Conservation (phyloP, 1,139 yeast species). For the Pichia sp. region DNA sequence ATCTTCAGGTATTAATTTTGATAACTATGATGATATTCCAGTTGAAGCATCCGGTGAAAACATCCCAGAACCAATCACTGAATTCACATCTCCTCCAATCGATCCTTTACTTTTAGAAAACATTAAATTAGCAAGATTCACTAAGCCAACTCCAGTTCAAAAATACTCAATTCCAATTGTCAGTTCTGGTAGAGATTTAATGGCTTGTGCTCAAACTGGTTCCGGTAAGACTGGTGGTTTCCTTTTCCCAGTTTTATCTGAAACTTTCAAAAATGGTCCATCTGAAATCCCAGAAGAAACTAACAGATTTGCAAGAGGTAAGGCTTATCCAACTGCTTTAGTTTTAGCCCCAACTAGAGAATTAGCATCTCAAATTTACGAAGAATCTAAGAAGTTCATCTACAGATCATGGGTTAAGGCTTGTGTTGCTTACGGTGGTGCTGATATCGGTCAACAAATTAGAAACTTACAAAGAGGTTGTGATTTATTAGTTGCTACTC, state of each 20-base stretch:
- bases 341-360: constrained; percentile 99
- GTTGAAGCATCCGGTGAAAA: constrained; percentile 96
- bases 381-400: constrained; percentile 92
- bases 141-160: constrained; percentile 98
- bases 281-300: constrained; percentile 48
- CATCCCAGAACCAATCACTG: constrained; percentile 90
- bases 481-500: constrained; percentile 95
- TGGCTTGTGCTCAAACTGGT: constrained; percentile 99
- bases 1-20: constrained; percentile 97
- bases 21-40: constrained; percentile 97
- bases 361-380: constrained; percentile 94
- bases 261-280: constrained; percentile 90
- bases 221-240: constrained; percentile 99
- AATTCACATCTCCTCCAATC: constrained; percentile 91
- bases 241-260: constrained; percentile 95
- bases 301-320: constrained; percentile 63
- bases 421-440: constrained; percentile 98
- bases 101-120: constrained; percentile 86
- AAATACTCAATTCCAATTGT: constrained; percentile 98
- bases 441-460: constrained; percentile 86
- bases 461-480: constrained; percentile 92
- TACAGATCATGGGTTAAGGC: constrained; percentile 99
- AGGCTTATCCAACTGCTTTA: constrained; percentile 92
- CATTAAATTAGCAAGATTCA: constrained; percentile 84
- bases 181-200: constrained; percentile 92